Evolutionary conservation across 306 rosid genomes (phyloP).

Genomic region (Canavalia ensiformis): DNA sequence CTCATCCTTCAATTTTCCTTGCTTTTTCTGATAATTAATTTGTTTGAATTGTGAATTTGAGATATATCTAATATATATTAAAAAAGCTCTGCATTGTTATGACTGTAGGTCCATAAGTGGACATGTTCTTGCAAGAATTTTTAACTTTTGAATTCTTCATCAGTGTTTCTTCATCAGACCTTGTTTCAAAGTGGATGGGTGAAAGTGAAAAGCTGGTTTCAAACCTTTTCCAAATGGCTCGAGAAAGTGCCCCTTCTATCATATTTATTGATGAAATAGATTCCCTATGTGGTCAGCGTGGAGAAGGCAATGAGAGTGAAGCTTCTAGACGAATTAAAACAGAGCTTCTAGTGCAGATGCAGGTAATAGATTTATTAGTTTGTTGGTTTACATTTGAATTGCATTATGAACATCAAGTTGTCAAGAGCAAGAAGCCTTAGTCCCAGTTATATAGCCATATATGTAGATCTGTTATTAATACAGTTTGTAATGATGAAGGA

Average conservation of each 20-base stretch:
- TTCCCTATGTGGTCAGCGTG: constrained; percentile 95
- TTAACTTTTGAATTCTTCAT: constrained; percentile 52
- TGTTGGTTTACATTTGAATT: constrained; percentile 35
- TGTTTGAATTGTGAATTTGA: constrained; percentile 22
- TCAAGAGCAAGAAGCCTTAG: neutral
- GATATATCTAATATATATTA: constrained; percentile 49
- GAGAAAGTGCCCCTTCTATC: constrained; percentile 96
- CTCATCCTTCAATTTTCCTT: neutral
- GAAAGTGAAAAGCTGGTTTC: constrained; percentile 99
- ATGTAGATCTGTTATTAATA: neutral
- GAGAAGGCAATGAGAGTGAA: constrained; percentile 99
- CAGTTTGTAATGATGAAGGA: neutral
- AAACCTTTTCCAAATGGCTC: constrained; percentile 96
- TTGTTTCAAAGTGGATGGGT: constrained; percentile 99
- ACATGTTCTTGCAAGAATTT: constrained; percentile 47
- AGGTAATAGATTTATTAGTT: constrained; percentile 64
- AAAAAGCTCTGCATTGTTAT: constrained; percentile 30
- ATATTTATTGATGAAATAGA: constrained; percentile 97
- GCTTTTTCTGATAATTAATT: neutral
- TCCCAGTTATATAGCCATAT: neutral
- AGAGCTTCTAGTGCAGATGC: constrained; percentile 99
- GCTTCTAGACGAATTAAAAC: constrained; percentile 98
- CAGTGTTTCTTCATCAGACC: constrained; percentile 97
- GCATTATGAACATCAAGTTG: constrained; percentile 25
- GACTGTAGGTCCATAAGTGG: constrained; percentile 50